Evolutionary conservation across 495 filamentous ascomycete genomes (phyloP).

Genomic region (Hypoxylon rickii): DNA sequence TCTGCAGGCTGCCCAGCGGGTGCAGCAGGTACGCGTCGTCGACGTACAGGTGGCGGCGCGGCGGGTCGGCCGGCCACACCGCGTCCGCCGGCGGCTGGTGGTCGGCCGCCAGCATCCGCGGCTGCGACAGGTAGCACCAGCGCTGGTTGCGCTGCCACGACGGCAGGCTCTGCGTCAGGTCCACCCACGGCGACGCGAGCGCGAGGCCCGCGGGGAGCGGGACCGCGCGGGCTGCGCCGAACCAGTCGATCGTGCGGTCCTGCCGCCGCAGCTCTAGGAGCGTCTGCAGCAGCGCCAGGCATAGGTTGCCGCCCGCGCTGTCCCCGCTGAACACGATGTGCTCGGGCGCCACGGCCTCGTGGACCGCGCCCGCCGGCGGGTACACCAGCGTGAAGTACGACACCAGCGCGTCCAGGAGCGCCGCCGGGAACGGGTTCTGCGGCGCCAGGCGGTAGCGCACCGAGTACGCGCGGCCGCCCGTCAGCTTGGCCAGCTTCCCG

Average conservation of each 20-base stretch:
- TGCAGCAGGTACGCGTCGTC: conserved; percentile 67
- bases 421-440: conserved; percentile 80
- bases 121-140: conserved; percentile 77
- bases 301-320: conserved; percentile 81
- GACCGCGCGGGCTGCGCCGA: conserved; percentile 58
- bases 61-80: conserved; percentile 74
- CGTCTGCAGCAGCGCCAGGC: conserved; percentile 71
- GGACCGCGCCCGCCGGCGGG: conserved; percentile 73
- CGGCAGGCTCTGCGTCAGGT: conserved; percentile 74
- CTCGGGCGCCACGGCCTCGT: conserved; percentile 67
- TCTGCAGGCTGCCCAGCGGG: conserved; percentile 74
- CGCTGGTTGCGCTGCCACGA: conserved; percentile 64
- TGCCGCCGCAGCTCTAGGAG: conserved; percentile 70
- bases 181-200: conserved; percentile 73
- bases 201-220: conserved; percentile 73
- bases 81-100: conserved; percentile 57
- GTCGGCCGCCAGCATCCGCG: conserved; percentile 33
- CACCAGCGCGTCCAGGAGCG: conserved; percentile 79
- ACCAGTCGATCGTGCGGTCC: conserved; percentile 61
- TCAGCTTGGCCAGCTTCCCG: conserved; percentile 54
- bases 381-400: conserved; percentile 84
- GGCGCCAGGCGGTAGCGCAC: conserved; percentile 90
- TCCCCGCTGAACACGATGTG: conserved; percentile 86
- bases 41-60: conserved; percentile 70
- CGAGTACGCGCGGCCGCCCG: conserved; percentile 66